Evolutionary conservation across 2,329 filamentous ascomycete genomes (phyloP).

Genomic region (Hypoxylon sp.): DNA sequence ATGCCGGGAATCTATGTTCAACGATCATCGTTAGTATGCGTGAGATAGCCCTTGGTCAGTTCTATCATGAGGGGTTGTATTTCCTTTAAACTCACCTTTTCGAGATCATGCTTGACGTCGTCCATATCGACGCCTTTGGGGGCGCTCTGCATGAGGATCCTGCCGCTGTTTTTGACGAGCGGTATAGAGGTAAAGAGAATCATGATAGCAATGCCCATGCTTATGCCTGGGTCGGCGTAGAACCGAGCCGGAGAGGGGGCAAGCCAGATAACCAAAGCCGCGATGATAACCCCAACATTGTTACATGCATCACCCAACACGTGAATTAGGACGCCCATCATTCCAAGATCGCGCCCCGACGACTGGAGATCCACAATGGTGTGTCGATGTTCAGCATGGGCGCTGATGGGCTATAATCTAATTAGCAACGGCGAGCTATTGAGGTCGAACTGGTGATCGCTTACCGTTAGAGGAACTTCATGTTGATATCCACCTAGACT

Average conservation of each 20-base stretch:
- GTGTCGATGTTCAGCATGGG: slow-evolving; percentile 62
- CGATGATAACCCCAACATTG: slow-evolving; percentile 77
- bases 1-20: slow-evolving; percentile 68
- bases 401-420: slow-evolving; percentile 41
- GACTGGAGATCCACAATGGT: slow-evolving; percentile 43
- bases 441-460: slow-evolving; percentile 1
- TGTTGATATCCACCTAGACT: slow-evolving; percentile 35
- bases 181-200: slow-evolving; percentile 72
- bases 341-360: slow-evolving; percentile 69
- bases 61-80: not conserved
- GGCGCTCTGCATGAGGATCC: slow-evolving; percentile 73
- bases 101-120: slow-evolving; percentile 74
- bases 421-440: slow-evolving; percentile 6
- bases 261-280: slow-evolving; percentile 75
- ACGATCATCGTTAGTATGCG: slow-evolving; percentile 1
- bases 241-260: slow-evolving; percentile 64
- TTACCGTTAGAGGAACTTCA: slow-evolving; percentile 40
- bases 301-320: slow-evolving; percentile 78
- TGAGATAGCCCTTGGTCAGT: not conserved
- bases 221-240: slow-evolving; percentile 76
- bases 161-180: slow-evolving; percentile 67
- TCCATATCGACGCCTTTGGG: slow-evolving; percentile 66
- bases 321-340: slow-evolving; percentile 75
- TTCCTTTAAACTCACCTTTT: slow-evolving; percentile 57
- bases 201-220: slow-evolving; percentile 76